phyloP scores from a whole-genome alignment of 495 filamentous ascomycete genomes.

The Daldinia childiae region DNA sequence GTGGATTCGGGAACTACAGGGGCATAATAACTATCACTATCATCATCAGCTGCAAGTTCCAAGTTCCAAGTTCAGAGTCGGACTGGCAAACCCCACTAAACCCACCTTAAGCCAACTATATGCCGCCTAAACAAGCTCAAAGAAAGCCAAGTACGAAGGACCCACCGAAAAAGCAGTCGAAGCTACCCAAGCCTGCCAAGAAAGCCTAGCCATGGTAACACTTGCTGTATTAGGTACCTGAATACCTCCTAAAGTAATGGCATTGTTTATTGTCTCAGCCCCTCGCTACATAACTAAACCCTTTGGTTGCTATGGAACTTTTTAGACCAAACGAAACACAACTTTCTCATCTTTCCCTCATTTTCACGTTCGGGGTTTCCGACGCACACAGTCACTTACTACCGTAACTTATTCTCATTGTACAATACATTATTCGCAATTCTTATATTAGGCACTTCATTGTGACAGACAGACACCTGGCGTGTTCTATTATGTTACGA shows the following conservation, averaged over 20 bases:
- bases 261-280: slow-evolving; percentile 43
- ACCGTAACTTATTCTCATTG: background rate
- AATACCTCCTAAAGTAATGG: slow-evolving; percentile 7
- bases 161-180: slow-evolving; percentile 32
- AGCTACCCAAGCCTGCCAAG: slow-evolving; percentile 27
- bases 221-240: background rate
- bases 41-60: slow-evolving; percentile 40
- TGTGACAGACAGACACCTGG: slow-evolving; percentile 1
- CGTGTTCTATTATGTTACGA: slow-evolving; percentile 37
- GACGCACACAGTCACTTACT: background rate
- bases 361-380: slow-evolving; percentile 6
- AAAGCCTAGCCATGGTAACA: background rate
- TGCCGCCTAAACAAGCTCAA: background rate
- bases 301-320: slow-evolving; percentile 40
- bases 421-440: background rate
- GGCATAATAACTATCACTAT: slow-evolving; percentile 18
- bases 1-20: slow-evolving; percentile 29
- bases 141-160: slow-evolving; percentile 24
- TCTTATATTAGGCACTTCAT: background rate
- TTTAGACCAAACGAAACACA: slow-evolving; percentile 9
- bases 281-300: slow-evolving; percentile 5
- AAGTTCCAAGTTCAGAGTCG: slow-evolving; percentile 40
- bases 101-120: slow-evolving; percentile 2
- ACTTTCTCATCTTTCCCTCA: slow-evolving; percentile 19
- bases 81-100: slow-evolving; percentile 17